A percentile compares a stretch with the other conserved stretches of the same genome.
phyloP scores from a whole-genome alignment of 1,284 basidiomycete genomes.

The Trametes versicolor region DNA sequence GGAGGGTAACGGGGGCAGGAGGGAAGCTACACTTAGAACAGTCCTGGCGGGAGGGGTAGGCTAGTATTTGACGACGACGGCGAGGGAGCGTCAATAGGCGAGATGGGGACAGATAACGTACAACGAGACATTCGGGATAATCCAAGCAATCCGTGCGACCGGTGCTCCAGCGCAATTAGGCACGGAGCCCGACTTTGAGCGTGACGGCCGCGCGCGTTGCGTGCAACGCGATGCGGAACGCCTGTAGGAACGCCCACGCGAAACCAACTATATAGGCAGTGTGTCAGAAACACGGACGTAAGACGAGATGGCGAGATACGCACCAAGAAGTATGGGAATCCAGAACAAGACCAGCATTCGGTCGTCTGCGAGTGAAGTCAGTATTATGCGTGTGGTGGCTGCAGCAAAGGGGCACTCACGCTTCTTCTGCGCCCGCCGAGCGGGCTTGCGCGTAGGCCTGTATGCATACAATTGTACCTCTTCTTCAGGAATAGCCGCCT shows the following conservation, averaged over 20 bases:
- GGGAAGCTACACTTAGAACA: background rate
- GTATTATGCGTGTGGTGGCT: conserved; percentile 17
- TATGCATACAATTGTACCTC: conserved; percentile 76
- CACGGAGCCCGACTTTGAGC: conserved; percentile 54
- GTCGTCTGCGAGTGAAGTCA: conserved; percentile 66
- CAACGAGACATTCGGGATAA: conserved; percentile 18
- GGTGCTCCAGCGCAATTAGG: conserved; percentile 38
- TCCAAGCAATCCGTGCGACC: conserved; percentile 11
- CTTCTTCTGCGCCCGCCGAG: conserved; percentile 70
- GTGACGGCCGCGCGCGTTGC: conserved; percentile 61
- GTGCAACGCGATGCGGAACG: conserved; percentile 65
- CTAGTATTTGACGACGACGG: background rate
- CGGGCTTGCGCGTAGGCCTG: conserved; percentile 61
- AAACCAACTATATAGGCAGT: conserved; percentile 62
- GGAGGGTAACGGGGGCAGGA: background rate
- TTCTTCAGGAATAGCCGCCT: conserved; percentile 61
- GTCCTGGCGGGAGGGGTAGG: background rate
- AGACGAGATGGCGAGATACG: conserved; percentile 49
- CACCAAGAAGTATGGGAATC: conserved; percentile 83
- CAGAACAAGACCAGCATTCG: conserved; percentile 95
- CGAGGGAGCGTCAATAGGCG: background rate
- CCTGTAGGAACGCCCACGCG: conserved; percentile 70
- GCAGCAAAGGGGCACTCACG: conserved; percentile 56
- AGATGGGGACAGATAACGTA: background rate
- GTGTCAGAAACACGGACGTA: conserved; percentile 21